Evolutionary conservation across 2,329 filamentous ascomycete genomes (phyloP).

Genomic region (Microdochium nivale): DNA sequence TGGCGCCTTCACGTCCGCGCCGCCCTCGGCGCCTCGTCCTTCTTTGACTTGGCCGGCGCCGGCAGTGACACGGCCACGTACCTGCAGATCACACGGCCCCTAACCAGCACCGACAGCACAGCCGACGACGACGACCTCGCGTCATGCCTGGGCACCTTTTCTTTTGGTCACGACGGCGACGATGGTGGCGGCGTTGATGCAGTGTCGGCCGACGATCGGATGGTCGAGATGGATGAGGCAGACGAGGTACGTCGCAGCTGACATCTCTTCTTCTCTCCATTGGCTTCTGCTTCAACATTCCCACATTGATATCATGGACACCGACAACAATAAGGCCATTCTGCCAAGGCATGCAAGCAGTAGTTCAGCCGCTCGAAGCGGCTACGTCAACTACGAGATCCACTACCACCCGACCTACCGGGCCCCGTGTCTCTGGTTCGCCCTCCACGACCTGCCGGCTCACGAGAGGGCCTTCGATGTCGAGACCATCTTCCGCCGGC

Average conservation of each 20-base stretch:
- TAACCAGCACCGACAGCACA: conserved; percentile 28
- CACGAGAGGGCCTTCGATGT: conserved; percentile 51
- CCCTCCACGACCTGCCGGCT: conserved; percentile 47
- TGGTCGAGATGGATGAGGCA: conserved; percentile 41
- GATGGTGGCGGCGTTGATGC: conserved; percentile 9
- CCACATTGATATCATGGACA: background rate
- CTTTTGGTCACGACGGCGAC: conserved; percentile 24
- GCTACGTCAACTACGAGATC: conserved; percentile 62
- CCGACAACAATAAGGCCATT: conserved; percentile 25
- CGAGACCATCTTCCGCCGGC: conserved; percentile 60
- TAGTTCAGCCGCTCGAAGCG: conserved; percentile 22
- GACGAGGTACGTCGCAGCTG: conserved; percentile 33
- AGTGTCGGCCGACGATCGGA: conserved; percentile 29
- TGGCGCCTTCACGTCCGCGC: conserved; percentile 48
- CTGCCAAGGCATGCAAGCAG: conserved; percentile 21
- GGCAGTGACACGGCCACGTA: conserved; percentile 37
- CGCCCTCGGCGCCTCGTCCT: conserved; percentile 32
- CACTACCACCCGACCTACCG: conserved; percentile 67
- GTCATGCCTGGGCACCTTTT: conserved; percentile 34
- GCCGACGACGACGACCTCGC: conserved; percentile 37
- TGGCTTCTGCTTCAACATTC: background rate
- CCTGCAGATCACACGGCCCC: conserved; percentile 45
- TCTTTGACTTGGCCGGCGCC: conserved; percentile 27
- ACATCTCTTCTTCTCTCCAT: background rate
- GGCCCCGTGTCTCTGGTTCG: conserved; percentile 71